A percentile compares a stretch with the other conserved stretches of the same genome.
phyloP scores from a whole-genome alignment of 2,329 filamentous ascomycete species.

The Trichophyton benhamiae region DNA sequence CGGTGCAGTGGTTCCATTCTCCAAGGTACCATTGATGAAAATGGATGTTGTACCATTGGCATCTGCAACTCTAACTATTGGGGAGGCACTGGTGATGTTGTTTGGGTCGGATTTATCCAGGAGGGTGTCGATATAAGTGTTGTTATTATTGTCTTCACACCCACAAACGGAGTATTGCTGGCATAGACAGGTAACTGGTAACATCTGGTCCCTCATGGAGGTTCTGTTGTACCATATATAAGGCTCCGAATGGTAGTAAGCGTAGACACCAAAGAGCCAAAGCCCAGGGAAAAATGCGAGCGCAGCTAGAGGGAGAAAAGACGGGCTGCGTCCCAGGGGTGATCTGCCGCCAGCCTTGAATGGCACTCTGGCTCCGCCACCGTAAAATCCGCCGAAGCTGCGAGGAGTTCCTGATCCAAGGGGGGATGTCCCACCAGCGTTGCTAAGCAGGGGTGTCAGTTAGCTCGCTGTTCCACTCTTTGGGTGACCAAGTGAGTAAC shows the following conservation, averaged over 20 bases:
- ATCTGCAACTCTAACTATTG: constrained; percentile 25
- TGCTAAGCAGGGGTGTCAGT: constrained; percentile 8
- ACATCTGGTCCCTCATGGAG: constrained; percentile 35
- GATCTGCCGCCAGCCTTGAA: constrained; percentile 38
- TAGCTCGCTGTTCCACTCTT: not conserved
- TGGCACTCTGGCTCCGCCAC: constrained; percentile 41
- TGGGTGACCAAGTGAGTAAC: not conserved
- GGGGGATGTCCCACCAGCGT: constrained; percentile 12
- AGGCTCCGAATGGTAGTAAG: constrained; percentile 41
- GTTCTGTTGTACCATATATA: constrained; percentile 38
- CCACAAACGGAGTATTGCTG: constrained; percentile 43
- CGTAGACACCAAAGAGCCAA: constrained; percentile 45
- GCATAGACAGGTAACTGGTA: constrained; percentile 47
- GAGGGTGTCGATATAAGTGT: constrained; percentile 31
- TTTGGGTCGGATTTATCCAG: constrained; percentile 30
- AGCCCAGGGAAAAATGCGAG: constrained; percentile 40
- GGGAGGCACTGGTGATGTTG: constrained; percentile 26
- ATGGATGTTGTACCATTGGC: constrained; percentile 35
- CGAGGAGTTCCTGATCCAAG: constrained; percentile 21
- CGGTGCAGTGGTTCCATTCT: constrained; percentile 33
- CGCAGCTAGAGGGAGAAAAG: constrained; percentile 37
- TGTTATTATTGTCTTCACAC: constrained; percentile 42
- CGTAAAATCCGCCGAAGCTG: constrained; percentile 43
- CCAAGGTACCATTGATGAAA: constrained; percentile 38
- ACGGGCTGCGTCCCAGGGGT: constrained; percentile 37